A percentile compares a stretch with the other conserved stretches of the same genome.
phyloP scores from a whole-genome alignment of 257 asterid genomes.

The Hygrophila difformis region DNA sequence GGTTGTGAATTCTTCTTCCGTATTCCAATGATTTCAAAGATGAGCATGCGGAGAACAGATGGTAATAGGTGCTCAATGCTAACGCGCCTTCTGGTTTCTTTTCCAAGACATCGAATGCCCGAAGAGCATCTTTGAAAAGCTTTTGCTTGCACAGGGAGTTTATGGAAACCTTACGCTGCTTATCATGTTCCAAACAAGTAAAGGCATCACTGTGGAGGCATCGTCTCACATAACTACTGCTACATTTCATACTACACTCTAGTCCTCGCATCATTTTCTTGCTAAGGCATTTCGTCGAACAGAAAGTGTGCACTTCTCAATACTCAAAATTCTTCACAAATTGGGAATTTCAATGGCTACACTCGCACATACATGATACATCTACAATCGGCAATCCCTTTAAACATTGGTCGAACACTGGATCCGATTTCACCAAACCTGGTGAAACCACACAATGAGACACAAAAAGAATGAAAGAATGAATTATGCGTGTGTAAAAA shows the following conservation, averaged over 20 bases:
- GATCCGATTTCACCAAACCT: no score
- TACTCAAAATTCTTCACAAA: no score
- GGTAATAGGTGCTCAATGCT: slow-evolving; percentile 43
- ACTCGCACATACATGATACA: no score
- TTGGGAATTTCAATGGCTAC: no score
- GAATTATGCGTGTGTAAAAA: no score
- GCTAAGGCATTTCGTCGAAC: no score
- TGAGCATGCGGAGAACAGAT: slow-evolving; percentile 47
- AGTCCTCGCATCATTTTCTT: slow-evolving; percentile 38
- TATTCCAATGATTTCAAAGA: slow-evolving; percentile 39
- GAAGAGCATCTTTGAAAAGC: slow-evolving; percentile 41
- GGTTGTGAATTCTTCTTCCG: slow-evolving; percentile 44
- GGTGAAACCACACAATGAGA: no score
- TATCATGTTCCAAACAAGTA: slow-evolving; percentile 23
- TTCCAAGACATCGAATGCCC: slow-evolving; percentile 34
- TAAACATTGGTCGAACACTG: no score
- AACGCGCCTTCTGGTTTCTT: slow-evolving; percentile 22
- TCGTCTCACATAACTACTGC: slow-evolving; percentile 10
- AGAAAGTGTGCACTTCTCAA: no score
- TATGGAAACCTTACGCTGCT: slow-evolving; percentile 33
- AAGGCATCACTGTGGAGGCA: slow-evolving; percentile 14
- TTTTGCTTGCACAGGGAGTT: slow-evolving; percentile 52
- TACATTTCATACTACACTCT: slow-evolving; percentile 15
- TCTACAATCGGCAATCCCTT: no score
- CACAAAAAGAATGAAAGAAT: no score